Evolutionary conservation across 805 yeast species (phyloP).

Genomic region (Barnettozyma wickerhamii): DNA sequence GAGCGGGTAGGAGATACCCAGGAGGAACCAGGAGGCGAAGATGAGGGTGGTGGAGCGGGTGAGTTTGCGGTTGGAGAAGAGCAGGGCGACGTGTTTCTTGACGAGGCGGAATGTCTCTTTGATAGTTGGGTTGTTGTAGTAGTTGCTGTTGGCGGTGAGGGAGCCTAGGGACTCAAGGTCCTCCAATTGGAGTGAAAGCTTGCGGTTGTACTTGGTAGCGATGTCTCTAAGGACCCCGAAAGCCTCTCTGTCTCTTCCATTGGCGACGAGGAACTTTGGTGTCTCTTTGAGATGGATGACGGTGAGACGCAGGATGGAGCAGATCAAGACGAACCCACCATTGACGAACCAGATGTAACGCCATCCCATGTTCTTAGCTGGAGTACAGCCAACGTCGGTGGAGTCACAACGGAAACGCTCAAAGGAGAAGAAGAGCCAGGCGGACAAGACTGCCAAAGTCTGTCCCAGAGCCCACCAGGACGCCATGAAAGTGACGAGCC

Average conservation of each 20-base stretch:
- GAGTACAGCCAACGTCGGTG: conserved; percentile 36
- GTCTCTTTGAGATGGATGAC: conserved; percentile 42
- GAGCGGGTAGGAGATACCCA: conserved; percentile 50
- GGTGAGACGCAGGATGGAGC: conserved; percentile 44
- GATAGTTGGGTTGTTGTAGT: conserved; percentile 24
- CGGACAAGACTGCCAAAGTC: conserved; percentile 40
- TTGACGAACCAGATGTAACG: conserved; percentile 49
- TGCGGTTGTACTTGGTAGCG: conserved; percentile 41
- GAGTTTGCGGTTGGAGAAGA: conserved; percentile 39
- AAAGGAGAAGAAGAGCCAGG: conserved; percentile 43
- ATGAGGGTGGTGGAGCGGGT: conserved; percentile 38
- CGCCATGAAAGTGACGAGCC: conserved; percentile 46
- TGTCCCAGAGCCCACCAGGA: conserved; percentile 58
- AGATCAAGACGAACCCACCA: conserved; percentile 43
- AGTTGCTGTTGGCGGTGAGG: conserved; percentile 26
- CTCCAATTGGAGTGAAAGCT: conserved; percentile 39
- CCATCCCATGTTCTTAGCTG: conserved; percentile 47
- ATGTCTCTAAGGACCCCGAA: conserved; percentile 37
- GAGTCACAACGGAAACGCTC: conserved; percentile 45
- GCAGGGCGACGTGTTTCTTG: conserved; percentile 34
- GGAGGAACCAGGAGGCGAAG: conserved; percentile 45
- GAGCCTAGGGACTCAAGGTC: conserved; percentile 42
- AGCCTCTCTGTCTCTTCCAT: conserved; percentile 46
- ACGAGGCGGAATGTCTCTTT: conserved; percentile 27
- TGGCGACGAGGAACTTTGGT: conserved; percentile 47